These are phyloP conservation scores for Aspergillus sp. DNA, from an alignment of 2,329 filamentous ascomycete genomes.

Conservation along the genomic window DNA sequence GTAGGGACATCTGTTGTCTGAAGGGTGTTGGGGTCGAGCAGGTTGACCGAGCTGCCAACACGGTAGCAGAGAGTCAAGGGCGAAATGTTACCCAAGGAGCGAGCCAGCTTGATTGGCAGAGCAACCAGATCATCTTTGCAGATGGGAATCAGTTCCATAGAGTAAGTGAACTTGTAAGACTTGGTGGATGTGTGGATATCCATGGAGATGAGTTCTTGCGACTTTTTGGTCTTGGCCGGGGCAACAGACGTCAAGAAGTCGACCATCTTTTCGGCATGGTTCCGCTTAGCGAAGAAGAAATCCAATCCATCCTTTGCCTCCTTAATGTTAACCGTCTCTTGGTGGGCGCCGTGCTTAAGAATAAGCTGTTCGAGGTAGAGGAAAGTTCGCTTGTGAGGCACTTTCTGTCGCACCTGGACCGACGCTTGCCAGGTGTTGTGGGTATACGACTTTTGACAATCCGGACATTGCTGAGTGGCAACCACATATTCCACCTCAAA, in stretches of 20 bases:
- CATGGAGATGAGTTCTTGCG: constrained; percentile 89
- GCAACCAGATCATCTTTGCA: constrained; percentile 98
- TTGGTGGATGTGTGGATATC: constrained; percentile 87
- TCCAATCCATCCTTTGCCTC: constrained; percentile 94
- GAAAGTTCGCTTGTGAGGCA: constrained; percentile 87
- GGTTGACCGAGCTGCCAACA: constrained; percentile 82
- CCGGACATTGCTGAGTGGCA: constrained; percentile 86
- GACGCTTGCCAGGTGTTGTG: constrained; percentile 91
- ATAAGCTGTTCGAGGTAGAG: constrained; percentile 88
- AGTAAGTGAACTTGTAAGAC: constrained; percentile 93
- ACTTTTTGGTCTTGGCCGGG: constrained; percentile 74
- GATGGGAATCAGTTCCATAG: constrained; percentile 83
- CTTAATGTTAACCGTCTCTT: constrained; percentile 96
- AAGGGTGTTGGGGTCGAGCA: constrained; percentile 85
- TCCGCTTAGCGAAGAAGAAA: constrained; percentile 86
- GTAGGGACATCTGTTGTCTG: constrained; percentile 83
- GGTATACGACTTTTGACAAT: constrained; percentile 93
- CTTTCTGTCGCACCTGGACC: constrained; percentile 95
- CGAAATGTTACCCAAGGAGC: constrained; percentile 79
- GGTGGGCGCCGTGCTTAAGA: constrained; percentile 85
- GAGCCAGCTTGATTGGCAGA: constrained; percentile 82
- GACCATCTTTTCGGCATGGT: constrained; percentile 87
- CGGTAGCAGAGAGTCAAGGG: constrained; percentile 82
- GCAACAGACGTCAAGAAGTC: constrained; percentile 83
- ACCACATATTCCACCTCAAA: constrained; percentile 94